These are phyloP conservation scores for Alternaria sp. DNA, from an alignment of 2,329 filamentous ascomycete species.

Conservation along the genomic window DNA sequence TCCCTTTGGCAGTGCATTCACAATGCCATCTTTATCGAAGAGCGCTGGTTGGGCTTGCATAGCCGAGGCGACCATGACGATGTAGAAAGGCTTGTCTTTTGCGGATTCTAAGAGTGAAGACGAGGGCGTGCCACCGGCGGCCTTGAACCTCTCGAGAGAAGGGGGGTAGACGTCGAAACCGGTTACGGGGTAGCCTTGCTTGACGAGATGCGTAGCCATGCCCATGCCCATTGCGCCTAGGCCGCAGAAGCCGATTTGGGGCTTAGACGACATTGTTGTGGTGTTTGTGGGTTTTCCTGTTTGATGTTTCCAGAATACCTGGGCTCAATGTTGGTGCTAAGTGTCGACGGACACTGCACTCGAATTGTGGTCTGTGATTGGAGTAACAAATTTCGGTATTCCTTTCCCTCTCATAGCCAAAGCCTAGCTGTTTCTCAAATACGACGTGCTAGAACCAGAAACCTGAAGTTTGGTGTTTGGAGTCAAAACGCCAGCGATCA, in stretches of 20 bases:
- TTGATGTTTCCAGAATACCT: background rate
- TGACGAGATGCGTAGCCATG: constrained; percentile 78
- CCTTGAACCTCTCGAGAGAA: constrained; percentile 70
- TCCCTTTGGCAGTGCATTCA: constrained; percentile 62
- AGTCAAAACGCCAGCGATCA: background rate
- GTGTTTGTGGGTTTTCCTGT: background rate
- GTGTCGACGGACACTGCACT: background rate
- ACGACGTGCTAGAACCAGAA: background rate
- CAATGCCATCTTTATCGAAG: constrained; percentile 65
- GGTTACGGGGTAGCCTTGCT: constrained; percentile 70
- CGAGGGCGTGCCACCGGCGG: constrained; percentile 68
- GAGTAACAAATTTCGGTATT: no score
- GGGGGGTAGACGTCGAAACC: constrained; percentile 76
- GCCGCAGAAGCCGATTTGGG: constrained; percentile 72
- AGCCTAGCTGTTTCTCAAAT: background rate
- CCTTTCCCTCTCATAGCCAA: background rate
- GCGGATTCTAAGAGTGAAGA: constrained; percentile 70
- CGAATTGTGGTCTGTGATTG: background rate
- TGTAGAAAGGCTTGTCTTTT: constrained; percentile 65
- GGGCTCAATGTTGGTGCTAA: background rate
- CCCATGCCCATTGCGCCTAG: constrained; percentile 84
- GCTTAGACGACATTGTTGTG: constrained; percentile 51
- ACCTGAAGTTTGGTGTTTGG: background rate
- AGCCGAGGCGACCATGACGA: constrained; percentile 80
- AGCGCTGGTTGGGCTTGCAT: constrained; percentile 72